phyloP scores from a whole-genome alignment of 352 stramenopile species.

The Phytophthora ramorum region DNA sequence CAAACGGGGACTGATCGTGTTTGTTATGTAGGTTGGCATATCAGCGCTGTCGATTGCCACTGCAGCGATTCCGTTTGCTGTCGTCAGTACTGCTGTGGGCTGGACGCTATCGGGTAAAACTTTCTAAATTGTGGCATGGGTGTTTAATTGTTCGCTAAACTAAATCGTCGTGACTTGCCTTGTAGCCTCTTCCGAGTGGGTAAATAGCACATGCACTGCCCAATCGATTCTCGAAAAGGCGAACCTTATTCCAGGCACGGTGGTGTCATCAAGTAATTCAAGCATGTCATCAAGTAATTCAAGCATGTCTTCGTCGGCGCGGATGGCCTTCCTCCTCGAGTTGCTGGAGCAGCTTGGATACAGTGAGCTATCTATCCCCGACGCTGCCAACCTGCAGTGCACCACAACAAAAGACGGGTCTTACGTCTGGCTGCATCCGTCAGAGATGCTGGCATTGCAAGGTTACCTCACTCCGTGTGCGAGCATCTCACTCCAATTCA shows the following conservation, averaged over 20 bases:
- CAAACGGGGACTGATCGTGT: neutral
- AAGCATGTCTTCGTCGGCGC: neutral
- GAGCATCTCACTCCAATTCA: neutral
- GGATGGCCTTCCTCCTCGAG: neutral
- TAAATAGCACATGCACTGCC: neutral
- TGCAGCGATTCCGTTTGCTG: slow-evolving; percentile 1
- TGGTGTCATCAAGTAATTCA: no score
- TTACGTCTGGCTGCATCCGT: neutral
- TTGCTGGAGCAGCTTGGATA: neutral
- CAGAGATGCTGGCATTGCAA: neutral
- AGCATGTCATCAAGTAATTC: neutral
- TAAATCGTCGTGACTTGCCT: neutral
- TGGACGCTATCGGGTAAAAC: neutral
- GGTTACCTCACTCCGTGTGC: neutral
- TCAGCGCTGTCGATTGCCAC: slow-evolving; percentile 8
- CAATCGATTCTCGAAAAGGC: neutral
- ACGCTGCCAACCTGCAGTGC: neutral
- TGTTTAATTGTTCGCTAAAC: neutral
- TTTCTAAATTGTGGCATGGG: neutral
- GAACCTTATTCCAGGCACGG: neutral
- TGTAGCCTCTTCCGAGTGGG: neutral
- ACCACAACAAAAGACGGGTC: neutral
- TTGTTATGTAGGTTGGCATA: slow-evolving; percentile 5
- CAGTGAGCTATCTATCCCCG: neutral
- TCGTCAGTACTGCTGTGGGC: slow-evolving; percentile 1